Conservation (phyloP, 2,329 filamentous ascomycete species). For the Paraphaeosphaeria minitans region DNA sequence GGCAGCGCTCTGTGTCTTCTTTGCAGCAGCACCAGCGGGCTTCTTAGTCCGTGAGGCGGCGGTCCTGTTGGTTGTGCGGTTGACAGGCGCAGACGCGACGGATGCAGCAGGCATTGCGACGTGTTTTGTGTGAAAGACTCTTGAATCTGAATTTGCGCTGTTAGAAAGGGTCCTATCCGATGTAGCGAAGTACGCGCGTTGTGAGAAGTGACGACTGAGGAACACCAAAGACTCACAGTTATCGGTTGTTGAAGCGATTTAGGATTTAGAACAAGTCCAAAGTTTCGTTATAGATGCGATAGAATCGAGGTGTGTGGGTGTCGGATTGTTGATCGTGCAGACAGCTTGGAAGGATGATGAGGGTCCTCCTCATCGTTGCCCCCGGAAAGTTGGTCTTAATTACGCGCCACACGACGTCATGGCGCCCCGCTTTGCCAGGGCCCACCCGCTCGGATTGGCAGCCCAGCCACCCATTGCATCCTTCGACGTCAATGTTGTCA, state of each 20-base stretch:
- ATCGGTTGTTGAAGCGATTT: too few species aligned
- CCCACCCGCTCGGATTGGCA: constrained; percentile 9
- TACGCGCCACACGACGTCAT: constrained; percentile 46
- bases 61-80: constrained; percentile 38
- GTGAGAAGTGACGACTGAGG: background rate
- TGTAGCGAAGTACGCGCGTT: background rate
- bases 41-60: constrained; percentile 41
- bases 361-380: background rate
- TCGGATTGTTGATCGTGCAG: too few species aligned
- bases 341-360: background rate
- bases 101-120: constrained; percentile 43
- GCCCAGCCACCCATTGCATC: constrained; percentile 24
- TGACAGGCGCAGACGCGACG: constrained; percentile 40
- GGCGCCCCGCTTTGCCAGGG: constrained; percentile 3
- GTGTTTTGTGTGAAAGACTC: background rate
- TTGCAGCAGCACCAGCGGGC: constrained; percentile 21
- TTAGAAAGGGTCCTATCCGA: background rate
- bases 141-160: background rate
- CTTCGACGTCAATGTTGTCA: constrained; percentile 22
- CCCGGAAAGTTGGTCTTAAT: constrained; percentile 33
- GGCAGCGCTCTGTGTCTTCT: constrained; percentile 28
- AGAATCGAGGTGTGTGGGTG: too few species aligned
- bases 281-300: too few species aligned
- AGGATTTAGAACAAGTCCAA: too few species aligned
- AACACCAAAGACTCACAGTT: background rate